Base-by-base conservation (phyloP, 2,329 filamentous ascomycete genomes). In the Curvularia hawaiiensis region DNA sequence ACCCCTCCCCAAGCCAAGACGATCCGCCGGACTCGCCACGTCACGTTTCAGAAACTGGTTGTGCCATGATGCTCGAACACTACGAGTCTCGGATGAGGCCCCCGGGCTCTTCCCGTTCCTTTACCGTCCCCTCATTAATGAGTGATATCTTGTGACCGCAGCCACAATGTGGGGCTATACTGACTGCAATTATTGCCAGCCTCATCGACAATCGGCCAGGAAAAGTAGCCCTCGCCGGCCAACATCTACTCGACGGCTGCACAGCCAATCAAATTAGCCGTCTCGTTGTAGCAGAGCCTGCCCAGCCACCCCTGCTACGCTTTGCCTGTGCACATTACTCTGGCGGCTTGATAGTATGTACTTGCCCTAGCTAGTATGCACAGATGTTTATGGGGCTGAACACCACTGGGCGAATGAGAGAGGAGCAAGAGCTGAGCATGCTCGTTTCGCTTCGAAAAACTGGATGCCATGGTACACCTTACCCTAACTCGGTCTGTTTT, bases 41-140 rank as follows among this genome's bases (percentile, higher is more conserved):
- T 48, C 41, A 41, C 12, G 58, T 58, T 60, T 60, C 58, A 60
- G 38, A 26, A 44, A 26, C 31, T 45, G 40, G 31, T 51, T 50
- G 24, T 54, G 50, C 50, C 44, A 54, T 38, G 41, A 41, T 39
- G 50, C 46, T 58, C 54, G 35, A 50, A 60, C 58, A 54, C 30
- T 28, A 26, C 20, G 30, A 54, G 58, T 57, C 58, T 60, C 58
- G 50, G 52, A 50, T 50, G 46, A 38, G 49, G 31, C 44, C 33
- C 26, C 20, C 20, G 46, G 49, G 26, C 57, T 30, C 40, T 47
- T 52, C 50, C 45, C 45, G 50, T 33, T 46, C 39, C 30, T 45
- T 31, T 22, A 50, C 41, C 22, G 16, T 40, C 40, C 49, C 41
- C 38, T 40, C 41, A 33, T 12, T 33, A 9, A 18, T 48, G 54